A percentile compares a stretch with the other conserved stretches of the same genome.
phyloP scores from a whole-genome alignment of 192 early-diverging fungal genomes.

The Linnemannia elongata region DNA sequence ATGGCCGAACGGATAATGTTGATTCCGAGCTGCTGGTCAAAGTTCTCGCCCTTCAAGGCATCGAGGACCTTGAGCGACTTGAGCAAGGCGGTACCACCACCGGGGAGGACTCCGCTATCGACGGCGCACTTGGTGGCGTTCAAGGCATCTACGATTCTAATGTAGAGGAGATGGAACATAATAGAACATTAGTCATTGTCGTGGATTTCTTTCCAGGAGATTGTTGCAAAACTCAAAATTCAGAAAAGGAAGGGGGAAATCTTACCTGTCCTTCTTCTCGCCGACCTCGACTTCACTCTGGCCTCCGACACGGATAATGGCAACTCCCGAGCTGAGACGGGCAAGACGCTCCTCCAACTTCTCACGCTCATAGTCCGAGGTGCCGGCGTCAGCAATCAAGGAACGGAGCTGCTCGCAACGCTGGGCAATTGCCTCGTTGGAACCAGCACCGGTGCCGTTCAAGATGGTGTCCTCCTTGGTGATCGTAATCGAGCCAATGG shows the following conservation, averaged over 20 bases:
- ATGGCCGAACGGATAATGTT: constrained; percentile 97
- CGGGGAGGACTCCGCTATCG: constrained; percentile 99
- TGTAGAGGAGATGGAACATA: background rate
- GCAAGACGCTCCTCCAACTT: constrained; percentile 99
- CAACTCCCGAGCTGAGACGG: constrained; percentile 98
- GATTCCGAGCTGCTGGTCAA: constrained; percentile 99
- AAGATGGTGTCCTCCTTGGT: constrained; percentile 99
- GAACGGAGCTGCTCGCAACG: constrained; percentile 98
- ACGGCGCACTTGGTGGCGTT: constrained; percentile 99
- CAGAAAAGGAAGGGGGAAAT: background rate
- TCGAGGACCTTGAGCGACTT: constrained; percentile 92
- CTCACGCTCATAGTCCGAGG: constrained; percentile 99
- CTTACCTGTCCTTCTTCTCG: constrained; percentile 98
- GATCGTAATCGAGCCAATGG: constrained; percentile 88
- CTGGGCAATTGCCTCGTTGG: constrained; percentile 90
- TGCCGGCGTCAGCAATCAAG: constrained; percentile 82
- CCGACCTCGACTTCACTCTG: constrained; percentile 99
- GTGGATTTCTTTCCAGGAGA: background rate
- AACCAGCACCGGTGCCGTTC: constrained; percentile 91
- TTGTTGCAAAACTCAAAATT: background rate
- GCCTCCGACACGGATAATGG: constrained; percentile 99
- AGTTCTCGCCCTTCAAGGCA: constrained; percentile 90
- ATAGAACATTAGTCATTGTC: constrained; percentile 8
- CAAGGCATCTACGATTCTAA: constrained; percentile 93
- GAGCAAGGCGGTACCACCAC: constrained; percentile 96